Base-by-base conservation (phyloP, 352 stramenopile genomes). In the Phytopythium chamaehyphon region DNA sequence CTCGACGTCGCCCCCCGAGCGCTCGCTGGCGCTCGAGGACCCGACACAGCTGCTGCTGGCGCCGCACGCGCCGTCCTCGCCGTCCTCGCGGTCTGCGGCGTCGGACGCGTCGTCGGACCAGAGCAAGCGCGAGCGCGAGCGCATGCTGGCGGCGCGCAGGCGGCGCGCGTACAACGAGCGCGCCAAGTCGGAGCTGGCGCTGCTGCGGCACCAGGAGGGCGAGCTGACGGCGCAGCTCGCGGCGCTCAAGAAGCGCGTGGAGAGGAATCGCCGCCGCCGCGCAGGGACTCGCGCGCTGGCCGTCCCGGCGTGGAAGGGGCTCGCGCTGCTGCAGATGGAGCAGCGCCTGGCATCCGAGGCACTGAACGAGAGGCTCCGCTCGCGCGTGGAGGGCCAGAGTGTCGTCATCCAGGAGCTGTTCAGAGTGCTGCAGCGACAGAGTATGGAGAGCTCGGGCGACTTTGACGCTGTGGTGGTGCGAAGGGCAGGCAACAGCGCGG, bases 321-420 rank as follows among this genome's bases (percentile, higher is more conserved):
- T 59, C 39, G 60, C 51, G 14, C 35, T 60, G 12, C 52, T 59
- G 14, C 57, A 69, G 28, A 69, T 61, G 39, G 61, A 69, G 40
- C 39, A 55, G 8, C 39, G 61, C 11, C 35, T 59, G 15, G 57
- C 64, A 52, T 40, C 57, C 21, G 61, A 69, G 45, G 53, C 60
- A 43, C 51, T 59, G 33, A 55, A 69, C 16, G 40, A 55, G 33
- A 37, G 40, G 10, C 61, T 69, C 28, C 61, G 64, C 39, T 21
- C 35, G 1, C 52, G 44, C 6, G 61, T 69, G 31, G 51, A 60
- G 46, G 61, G 52, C 24, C 61, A 59, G 47, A 28, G 39, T 23
- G 51, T 54, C 40, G 24, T 62, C 19, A 69, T 69, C 28, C 57
- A 58, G n/a, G 48, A 66, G 61, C 52, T 69, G 47, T 48, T 57